A percentile compares a stretch with the other conserved stretches of the same genome.
Evolutionary conservation across 805 yeast genomes (phyloP).

Genomic region (Wickerhamiella kazuoi): DNA sequence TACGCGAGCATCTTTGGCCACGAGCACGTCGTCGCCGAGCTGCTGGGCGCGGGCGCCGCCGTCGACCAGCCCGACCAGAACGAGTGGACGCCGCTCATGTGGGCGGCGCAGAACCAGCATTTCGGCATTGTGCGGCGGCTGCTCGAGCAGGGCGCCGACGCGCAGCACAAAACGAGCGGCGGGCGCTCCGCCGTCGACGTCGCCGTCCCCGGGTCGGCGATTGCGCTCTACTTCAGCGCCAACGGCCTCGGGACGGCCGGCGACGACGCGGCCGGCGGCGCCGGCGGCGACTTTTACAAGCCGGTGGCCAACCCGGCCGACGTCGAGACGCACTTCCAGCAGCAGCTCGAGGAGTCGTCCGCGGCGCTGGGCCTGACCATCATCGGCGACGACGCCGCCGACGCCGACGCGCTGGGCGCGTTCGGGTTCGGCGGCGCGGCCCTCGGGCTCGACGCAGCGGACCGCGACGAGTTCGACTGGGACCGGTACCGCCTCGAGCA

Average conservation of each 20-base stretch:
- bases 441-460: not conserved
- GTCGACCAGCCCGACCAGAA: conserved; percentile 22
- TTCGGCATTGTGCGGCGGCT: conserved; percentile 37
- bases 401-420: not conserved
- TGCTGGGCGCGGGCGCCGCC: conserved; percentile 22
- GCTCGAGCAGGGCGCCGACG: conserved; percentile 32
- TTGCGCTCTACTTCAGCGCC: conserved; percentile 37
- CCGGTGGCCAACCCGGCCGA: conserved; percentile 12
- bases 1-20: conserved; percentile 27
- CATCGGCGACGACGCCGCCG: conserved; percentile 2
- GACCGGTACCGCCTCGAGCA: conserved; percentile 23
- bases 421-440: conserved; percentile 1
- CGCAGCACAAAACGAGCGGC: conserved; percentile 27
- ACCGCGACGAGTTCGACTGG: conserved; percentile 24
- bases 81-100: conserved; percentile 48
- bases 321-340: conserved; percentile 10
- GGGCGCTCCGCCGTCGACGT: conserved; percentile 38
- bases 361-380: conserved; percentile 12
- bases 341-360: conserved; percentile 11
- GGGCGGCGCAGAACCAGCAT: conserved; percentile 59
- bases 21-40: conserved; percentile 19
- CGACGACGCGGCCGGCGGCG: conserved; percentile 1
- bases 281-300: conserved; percentile 9
- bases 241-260: conserved; percentile 12
- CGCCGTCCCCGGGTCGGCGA: conserved; percentile 36